A percentile compares a stretch with the other conserved stretches of the same genome.
Conservation (phyloP, 768 basidiomycete species). For the Panellus pusillus region DNA sequence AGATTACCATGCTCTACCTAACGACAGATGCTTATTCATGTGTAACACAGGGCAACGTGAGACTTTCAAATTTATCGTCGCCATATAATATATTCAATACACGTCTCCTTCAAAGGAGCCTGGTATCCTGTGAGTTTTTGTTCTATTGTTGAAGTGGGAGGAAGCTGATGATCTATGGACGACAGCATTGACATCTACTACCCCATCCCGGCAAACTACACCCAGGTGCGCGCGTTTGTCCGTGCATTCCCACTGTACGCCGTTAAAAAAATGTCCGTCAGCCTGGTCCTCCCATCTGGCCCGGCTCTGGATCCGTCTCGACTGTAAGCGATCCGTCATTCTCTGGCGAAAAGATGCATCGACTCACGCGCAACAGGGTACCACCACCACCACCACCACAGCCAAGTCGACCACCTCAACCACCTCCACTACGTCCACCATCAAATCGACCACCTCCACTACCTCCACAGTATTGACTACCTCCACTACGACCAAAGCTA, state of each 20-base stretch:
- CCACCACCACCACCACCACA: not conserved
- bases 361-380: not conserved
- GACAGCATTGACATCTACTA: conserved; percentile 22
- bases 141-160: not conserved
- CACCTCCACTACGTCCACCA: not conserved
- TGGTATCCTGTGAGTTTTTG: conserved; percentile 15
- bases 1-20: not conserved
- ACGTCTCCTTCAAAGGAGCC: conserved; percentile 6
- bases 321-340: no score
- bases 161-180: not conserved
- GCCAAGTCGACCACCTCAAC: not conserved
- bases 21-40: not conserved
- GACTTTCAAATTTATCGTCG: not conserved
- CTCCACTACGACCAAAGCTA: not conserved
- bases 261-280: not conserved
- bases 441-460: not conserved
- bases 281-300: conserved; percentile 15
- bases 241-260: not conserved
- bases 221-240: not conserved
- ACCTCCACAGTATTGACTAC: no score
- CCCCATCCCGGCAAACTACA: conserved; percentile 23
- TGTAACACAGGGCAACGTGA: conserved; percentile 2
- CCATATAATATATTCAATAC: no score
- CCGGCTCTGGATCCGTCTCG: not conserved
- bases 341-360: not conserved